These are phyloP conservation scores for Mycena filopes DNA, from an alignment of 768 basidiomycete species.

Conservation along the genomic window DNA sequence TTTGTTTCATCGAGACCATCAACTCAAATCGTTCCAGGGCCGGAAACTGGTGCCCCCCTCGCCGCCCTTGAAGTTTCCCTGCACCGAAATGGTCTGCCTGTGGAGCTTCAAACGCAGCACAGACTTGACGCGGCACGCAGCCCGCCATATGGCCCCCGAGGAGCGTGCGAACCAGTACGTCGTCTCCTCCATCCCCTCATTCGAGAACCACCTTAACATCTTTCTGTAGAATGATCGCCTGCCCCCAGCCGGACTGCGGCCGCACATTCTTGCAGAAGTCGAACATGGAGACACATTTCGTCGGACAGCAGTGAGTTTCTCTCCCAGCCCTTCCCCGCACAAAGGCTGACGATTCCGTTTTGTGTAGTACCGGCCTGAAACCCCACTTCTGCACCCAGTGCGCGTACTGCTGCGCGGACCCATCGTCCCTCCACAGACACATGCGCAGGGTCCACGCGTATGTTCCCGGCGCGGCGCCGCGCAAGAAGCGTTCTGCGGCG, in stretches of 20 bases:
- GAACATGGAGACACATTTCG: conserved; percentile 17
- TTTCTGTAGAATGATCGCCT: not conserved
- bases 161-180: conserved; percentile 9
- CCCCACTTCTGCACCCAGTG: conserved; percentile 1
- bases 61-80: no score
- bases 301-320: conserved; percentile 14
- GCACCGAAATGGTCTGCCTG: conserved; percentile 3
- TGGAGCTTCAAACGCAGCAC: conserved; percentile 12
- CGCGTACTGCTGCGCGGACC: no score
- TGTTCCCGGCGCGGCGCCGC: no score
- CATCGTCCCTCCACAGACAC: no score
- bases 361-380: conserved; percentile 6
- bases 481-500: no score
- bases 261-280: conserved; percentile 22
- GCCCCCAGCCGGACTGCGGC: conserved; percentile 7
- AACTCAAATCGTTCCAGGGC: no score
- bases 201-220: no score
- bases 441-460: no score
- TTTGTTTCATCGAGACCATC: no score
- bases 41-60: no score
- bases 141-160: conserved; percentile 8
- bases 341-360: not conserved
- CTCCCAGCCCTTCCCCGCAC: not conserved
- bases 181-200: no score
- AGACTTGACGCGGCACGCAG: conserved; percentile 4